phyloP scores from a whole-genome alignment of 208 protist species.

The Acanthamoeba castellanii region DNA sequence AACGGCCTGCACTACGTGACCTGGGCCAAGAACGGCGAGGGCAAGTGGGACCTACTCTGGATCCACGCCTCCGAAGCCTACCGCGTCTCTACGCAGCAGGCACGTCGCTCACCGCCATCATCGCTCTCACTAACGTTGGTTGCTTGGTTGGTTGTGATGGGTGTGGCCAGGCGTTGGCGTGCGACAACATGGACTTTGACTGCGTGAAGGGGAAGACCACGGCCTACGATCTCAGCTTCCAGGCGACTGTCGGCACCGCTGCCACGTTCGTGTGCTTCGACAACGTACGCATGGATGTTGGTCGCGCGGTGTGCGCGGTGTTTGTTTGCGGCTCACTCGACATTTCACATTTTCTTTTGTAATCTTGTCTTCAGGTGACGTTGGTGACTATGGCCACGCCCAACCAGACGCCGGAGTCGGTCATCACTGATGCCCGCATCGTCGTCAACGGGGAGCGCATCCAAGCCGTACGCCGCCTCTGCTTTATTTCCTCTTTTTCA shows the following conservation, averaged over 20 bases:
- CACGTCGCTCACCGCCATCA: not conserved
- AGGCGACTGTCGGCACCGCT: no score
- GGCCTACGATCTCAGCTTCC: not conserved
- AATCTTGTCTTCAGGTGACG: not conserved
- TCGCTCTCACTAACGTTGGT: no score
- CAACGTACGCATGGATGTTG: not conserved
- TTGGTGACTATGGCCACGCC: not conserved
- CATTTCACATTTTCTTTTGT: not conserved
- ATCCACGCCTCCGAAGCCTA: not conserved
- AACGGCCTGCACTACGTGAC: constrained; percentile 25
- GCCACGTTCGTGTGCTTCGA: not conserved
- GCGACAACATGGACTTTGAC: not conserved
- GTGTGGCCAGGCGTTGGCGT: no score
- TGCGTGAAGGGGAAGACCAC: not conserved
- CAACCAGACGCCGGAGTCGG: not conserved
- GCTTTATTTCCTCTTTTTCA: not conserved
- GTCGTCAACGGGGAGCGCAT: not conserved
- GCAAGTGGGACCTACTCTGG: not conserved
- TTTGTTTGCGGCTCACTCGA: not conserved
- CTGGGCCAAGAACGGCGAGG: not conserved
- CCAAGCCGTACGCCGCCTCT: not conserved
- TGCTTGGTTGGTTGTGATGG: no score
- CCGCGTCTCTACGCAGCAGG: not conserved
- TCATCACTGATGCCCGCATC: not conserved
- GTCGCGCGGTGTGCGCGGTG: no score